Conservation (phyloP, 1,284 basidiomycete species). For the Cryptococcus sp. region DNA sequence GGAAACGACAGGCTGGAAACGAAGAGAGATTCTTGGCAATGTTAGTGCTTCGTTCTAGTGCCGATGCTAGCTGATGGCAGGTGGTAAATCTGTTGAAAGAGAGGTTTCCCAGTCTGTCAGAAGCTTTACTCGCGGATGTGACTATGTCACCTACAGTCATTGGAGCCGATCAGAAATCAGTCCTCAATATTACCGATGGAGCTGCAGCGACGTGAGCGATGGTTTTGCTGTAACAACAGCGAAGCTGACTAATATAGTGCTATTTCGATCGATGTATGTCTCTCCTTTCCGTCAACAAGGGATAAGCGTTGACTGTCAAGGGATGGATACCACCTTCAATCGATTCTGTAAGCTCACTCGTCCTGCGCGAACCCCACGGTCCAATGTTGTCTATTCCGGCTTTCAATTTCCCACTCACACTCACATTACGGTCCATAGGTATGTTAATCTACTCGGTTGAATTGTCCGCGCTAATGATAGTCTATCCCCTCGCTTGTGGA, state of each 20-base stretch:
- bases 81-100: slow-evolving; percentile 15
- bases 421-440: slow-evolving; percentile 30
- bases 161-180: not conserved
- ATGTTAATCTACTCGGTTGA: no score
- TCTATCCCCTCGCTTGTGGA: slow-evolving; percentile 32
- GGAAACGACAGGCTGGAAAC: slow-evolving; percentile 15
- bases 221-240: not conserved
- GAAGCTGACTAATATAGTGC: slow-evolving; percentile 10
- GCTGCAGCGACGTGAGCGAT: slow-evolving; percentile 19
- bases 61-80: slow-evolving; percentile 9
- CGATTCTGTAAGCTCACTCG: slow-evolving; percentile 21
- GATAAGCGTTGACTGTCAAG: slow-evolving; percentile 3
- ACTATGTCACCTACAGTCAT: not conserved
- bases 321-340: slow-evolving; percentile 24
- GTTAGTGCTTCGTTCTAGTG: no score
- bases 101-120: slow-evolving; percentile 8
- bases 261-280: slow-evolving; percentile 17
- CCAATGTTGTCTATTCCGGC: slow-evolving; percentile 31
- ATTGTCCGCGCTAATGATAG: slow-evolving; percentile 10
- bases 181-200: slow-evolving; percentile 13
- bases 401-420: slow-evolving; percentile 32
- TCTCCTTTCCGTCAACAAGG: not conserved
- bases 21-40: slow-evolving; percentile 17
- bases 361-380: slow-evolving; percentile 29
- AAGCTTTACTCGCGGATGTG: slow-evolving; percentile 1